Conservation (phyloP, 78 protist species). For the Dictyostelium citrinum region DNA sequence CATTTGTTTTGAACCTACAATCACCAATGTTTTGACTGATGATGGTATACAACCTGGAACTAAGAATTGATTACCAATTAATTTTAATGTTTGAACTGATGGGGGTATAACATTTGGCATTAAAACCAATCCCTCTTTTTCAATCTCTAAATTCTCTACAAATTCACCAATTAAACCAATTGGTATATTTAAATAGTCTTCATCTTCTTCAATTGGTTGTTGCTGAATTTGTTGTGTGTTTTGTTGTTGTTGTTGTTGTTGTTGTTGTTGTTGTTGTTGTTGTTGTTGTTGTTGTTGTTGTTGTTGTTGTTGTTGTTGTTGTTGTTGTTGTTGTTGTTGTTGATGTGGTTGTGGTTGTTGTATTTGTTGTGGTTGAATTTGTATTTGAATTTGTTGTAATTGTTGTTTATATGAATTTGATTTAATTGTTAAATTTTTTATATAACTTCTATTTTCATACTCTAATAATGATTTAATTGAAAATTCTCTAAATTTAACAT, state of each 20-base stretch:
- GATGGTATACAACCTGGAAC: neutral
- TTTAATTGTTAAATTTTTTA: neutral
- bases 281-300: neutral
- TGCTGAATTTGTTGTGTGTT: neutral
- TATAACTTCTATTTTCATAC: neutral
- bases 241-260: neutral
- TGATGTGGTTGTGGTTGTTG: neutral
- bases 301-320: neutral
- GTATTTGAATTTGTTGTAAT: neutral
- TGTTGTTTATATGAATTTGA: neutral
- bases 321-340: too few relatives aligned
- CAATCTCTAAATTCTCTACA: constrained; percentile 8
- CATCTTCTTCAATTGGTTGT: neutral
- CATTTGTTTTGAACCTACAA: neutral
- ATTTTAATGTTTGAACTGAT: neutral
- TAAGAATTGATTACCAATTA: constrained; percentile 1
- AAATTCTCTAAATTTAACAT: neutral
- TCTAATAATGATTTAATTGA: neutral
- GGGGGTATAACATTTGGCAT: neutral
- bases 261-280: neutral
- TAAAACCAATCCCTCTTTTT: neutral
- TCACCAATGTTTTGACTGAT: neutral
- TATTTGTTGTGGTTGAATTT: neutral
- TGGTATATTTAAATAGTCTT: neutral
- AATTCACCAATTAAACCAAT: neutral